Evolutionary conservation across 805 yeast genomes (phyloP), one percentile per base, ranked within the genome.

Genomic region (Candida verbasci): DNA sequence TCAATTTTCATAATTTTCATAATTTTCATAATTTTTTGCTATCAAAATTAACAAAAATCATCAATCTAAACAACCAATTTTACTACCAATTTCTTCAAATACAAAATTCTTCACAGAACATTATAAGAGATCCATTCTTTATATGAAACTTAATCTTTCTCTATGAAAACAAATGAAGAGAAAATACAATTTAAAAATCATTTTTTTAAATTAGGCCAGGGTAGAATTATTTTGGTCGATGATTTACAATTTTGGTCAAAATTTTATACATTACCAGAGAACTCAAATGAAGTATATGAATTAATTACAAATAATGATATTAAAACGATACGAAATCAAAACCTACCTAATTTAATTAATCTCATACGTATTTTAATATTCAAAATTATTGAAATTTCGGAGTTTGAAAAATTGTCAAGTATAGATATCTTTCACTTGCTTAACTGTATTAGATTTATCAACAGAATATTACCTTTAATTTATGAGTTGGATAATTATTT

Each of bases 161-260:
- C 32, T 18, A 86, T 86, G 95, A 88, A 82, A 28, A 74, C 81
- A 22, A 65, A 81, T n/a, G 91, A 84, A 39, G 84, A 89, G 17
- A 81, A 72, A 50, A 60, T 75, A 25, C 64, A 66, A 37, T 74
- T 77, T 56, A 78, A 76, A 52, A 72, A 72, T 49, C 86, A 79
- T 49, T 73, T 84, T 42, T 70, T 72, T 49, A 65, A 68, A 43
- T 69, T 86, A 18, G 73, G 77, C 4, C 79, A 74, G 31, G 65
- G 71, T 18, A 46, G 65, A 27, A 45, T 62, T 9, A 55, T 68
- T 9, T 50, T 52, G 3, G 43, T 40, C 9, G 41, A 43, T 15
- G 56, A 60, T 35, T 21, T 28, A 2, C 42, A 31, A 11, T 65
- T 50, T 48, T 67, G 72, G 72, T 31, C 22, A 21, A 42, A 34